Base-by-base conservation (phyloP, 2,329 filamentous ascomycete species). In the Macrophomina phaseolina region DNA sequence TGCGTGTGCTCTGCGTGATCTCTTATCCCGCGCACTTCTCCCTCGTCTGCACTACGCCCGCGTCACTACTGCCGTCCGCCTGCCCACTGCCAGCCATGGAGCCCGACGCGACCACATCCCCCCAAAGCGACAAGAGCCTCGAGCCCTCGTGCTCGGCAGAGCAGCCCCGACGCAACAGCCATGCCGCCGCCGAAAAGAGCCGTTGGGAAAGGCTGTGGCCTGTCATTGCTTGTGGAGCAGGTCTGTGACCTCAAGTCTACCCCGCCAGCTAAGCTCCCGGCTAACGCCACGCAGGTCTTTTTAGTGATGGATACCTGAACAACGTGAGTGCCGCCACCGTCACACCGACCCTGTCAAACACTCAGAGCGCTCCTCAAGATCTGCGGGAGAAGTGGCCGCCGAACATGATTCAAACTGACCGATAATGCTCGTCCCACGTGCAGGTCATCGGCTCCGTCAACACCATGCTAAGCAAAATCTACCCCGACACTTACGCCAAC, bases 241-340 rank as follows among this genome's bases (percentile, higher is more conserved):
- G 58, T 48, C 28, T 30, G 58, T 30, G 28, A 14, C 0, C 56
- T 4, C 23, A 16, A 12, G 2, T 23, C 16, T 34, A 0, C 30
- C 23, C 23, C 23, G 28, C 8, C 16, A 12, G 2, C 11, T n/a
- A 8, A 16, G 38, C 14, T 5, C 4, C 9, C 14, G 7, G 32
- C 58, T 62, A 18, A 62, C 30, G 11, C 49, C n/a, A n/a, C 6
- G 91, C 93, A 62, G 94, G 94, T 73, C 84, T 97, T 1, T 97
- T 97, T 79, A 93, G 90, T 30, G 94, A 97, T 78, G 94, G 94
- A 16, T 97, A 97, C 78, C 87, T 97, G 75, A 96, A 97, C 80
- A 93, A 92, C 74, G 91, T 93, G 71, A 80, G 72, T 68, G n/a
- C 56, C 2, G 9, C 53, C 53, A 42, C 52, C 23, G 18, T 51